Conservation (phyloP, 805 yeast species). For the Suhomyces xylopsoci region DNA sequence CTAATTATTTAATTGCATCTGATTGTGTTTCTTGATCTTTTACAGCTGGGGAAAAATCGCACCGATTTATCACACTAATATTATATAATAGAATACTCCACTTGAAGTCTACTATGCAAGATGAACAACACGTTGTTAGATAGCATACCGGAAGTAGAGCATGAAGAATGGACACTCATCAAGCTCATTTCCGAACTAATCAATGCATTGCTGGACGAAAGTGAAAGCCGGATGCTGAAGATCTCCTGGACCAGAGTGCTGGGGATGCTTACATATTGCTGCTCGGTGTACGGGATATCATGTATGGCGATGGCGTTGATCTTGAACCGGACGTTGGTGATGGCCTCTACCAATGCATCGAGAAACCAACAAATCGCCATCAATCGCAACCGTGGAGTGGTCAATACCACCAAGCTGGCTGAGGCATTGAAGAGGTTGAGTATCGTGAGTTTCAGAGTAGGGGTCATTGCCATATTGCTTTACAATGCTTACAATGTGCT, state of each 20-base stretch:
- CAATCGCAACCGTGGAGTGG: constrained; percentile 12
- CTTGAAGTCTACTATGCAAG: not conserved
- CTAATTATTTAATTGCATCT: not conserved
- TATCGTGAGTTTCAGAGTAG: constrained; percentile 25
- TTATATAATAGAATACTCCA: not conserved
- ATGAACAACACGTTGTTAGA: not conserved
- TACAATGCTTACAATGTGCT: constrained; percentile 26
- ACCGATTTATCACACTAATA: not conserved
- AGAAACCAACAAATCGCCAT: constrained; percentile 20
- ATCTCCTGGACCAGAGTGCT: constrained; percentile 15
- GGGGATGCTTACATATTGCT: constrained; percentile 28
- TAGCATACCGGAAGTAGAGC: not conserved
- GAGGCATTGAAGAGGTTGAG: constrained; percentile 19
- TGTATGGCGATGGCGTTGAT: constrained; percentile 38
- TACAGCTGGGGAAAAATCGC: not conserved
- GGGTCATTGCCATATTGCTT: constrained; percentile 23
- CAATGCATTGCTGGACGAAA: constrained; percentile 11
- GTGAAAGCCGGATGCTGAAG: constrained; percentile 2
- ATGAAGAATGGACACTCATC: not conserved
- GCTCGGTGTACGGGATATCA: constrained; percentile 35
- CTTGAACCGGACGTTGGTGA: constrained; percentile 34
- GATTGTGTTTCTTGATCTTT: not conserved
- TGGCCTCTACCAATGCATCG: constrained; percentile 35
- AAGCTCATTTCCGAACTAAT: constrained; percentile 2
- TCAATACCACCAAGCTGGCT: constrained; percentile 10